Base-by-base conservation (phyloP, 2,329 filamentous ascomycete genomes). In the Alternaria triticina region DNA sequence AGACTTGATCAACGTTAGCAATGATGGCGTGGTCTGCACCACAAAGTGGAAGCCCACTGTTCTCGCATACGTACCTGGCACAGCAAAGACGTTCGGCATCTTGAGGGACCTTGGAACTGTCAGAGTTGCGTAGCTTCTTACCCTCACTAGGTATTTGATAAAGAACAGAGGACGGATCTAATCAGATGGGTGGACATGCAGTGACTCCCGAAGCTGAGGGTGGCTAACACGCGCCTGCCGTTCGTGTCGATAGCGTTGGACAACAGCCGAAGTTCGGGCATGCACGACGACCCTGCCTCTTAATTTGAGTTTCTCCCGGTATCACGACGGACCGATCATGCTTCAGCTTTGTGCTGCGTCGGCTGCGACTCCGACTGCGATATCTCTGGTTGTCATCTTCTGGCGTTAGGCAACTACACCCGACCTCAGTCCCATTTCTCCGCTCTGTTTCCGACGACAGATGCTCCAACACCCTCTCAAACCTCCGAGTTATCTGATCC, bases 51-150 rank as follows among this genome's bases (percentile, higher is more conserved):
- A n/a, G 3, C 13, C 10, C 13, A 23, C 8, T 20, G 22, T 61
- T 20, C 40, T 27, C n/a, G 30, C 15, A 45, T 25, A 46, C 70
- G 68, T 74, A 87, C 85, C 82, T 68, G 91, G 91, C 22, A 93
- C 88, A 66, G 91, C 87, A 79, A 94, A 94, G 61, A 94, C 89
- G 77, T 91, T 87, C 64, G 86, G 85, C 77, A 90, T 89, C 82
- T 65, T 74, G 68, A 60, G 27, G 23, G 33, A 40, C 36, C 36
- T 40, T 17, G 28, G 4, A 36, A 46, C 22, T 33, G 23, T 56
- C 52, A 56, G 28, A 57, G 47, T 59, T 59, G 43, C 43, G 46
- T 17, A 22, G 30, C 43, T 55, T 25, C 13, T 40, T 46, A 10
- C 13, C 22, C 30, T 6, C 17, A 44, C 22, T 49, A 23, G 23